A percentile compares a stretch with the other conserved stretches of the same genome.
phyloP scores from a whole-genome alignment of 345 rosid genomes.

The Brassica nigra region DNA sequence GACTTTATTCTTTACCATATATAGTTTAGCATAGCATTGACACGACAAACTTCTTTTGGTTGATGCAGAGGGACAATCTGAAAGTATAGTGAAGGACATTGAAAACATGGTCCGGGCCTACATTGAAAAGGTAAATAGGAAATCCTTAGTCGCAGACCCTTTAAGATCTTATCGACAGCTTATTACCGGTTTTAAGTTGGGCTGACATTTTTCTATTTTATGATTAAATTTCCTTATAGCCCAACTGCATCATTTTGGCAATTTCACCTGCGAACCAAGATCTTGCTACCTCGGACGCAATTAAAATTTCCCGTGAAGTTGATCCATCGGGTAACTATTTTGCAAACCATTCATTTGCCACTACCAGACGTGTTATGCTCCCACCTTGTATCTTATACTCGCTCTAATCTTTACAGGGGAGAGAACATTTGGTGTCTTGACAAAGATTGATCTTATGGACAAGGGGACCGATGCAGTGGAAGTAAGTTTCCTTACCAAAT shows the following conservation, averaged over 20 bases:
- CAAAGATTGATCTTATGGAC: slow-evolving; percentile 99
- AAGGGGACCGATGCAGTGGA: slow-evolving; percentile 99
- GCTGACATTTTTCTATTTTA: slow-evolving; percentile 10
- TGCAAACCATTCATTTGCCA: slow-evolving; percentile 16
- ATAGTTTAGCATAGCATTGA: slow-evolving; percentile 1
- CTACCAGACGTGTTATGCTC: neutral
- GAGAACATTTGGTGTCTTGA: slow-evolving; percentile 95
- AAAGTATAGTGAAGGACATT: slow-evolving; percentile 87
- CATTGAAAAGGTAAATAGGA: slow-evolving; percentile 84
- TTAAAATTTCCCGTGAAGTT: slow-evolving; percentile 97
- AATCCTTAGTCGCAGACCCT: slow-evolving; percentile 8
- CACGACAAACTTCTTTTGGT: slow-evolving; percentile 22
- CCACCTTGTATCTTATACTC: slow-evolving; percentile 20
- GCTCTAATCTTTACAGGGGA: slow-evolving; percentile 67
- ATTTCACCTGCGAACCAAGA: slow-evolving; percentile 99
- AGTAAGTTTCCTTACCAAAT: slow-evolving; percentile 58
- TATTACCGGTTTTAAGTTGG: slow-evolving; percentile 3
- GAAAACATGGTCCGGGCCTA: slow-evolving; percentile 97
- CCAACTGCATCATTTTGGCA: slow-evolving; percentile 94
- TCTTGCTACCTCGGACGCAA: slow-evolving; percentile 99
- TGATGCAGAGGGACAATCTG: slow-evolving; percentile 93
- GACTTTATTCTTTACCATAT: slow-evolving; percentile 4
- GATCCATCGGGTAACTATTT: slow-evolving; percentile 80
- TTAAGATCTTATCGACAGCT: slow-evolving; percentile 4
- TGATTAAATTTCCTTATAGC: slow-evolving; percentile 55